These are phyloP conservation scores for Metschnikowia orientalis DNA, from an alignment of 805 yeast genomes.

Conservation along the genomic window DNA sequence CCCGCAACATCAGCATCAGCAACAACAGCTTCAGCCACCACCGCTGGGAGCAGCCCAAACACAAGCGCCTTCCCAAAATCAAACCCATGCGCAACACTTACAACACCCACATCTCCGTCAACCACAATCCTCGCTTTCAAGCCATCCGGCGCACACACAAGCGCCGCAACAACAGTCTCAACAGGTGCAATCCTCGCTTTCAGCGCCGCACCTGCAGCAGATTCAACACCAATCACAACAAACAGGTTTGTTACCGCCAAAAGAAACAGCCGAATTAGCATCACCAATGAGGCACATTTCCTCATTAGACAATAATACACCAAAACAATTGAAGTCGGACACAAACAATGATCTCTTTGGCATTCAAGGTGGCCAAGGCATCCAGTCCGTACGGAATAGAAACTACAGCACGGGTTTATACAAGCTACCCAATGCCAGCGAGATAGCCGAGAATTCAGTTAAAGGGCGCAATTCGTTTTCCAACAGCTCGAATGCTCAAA, in stretches of 20 bases:
- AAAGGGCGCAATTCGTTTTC: slow-evolving; percentile 8
- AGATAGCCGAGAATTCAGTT: slow-evolving; percentile 1
- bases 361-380: not conserved
- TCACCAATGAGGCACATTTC: slow-evolving; percentile 28
- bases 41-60: slow-evolving; percentile 8
- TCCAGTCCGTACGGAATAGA: slow-evolving; percentile 1
- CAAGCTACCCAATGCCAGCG: slow-evolving; percentile 1
- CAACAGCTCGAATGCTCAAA: slow-evolving; percentile 13
- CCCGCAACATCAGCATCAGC: slow-evolving; percentile 4
- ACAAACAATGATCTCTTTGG: slow-evolving; percentile 2
- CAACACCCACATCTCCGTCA: too few species aligned
- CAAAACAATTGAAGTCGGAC: slow-evolving; percentile 29
- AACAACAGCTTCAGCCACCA: slow-evolving; percentile 8
- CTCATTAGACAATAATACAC: slow-evolving; percentile 22
- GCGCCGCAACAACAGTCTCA: slow-evolving; percentile 1
- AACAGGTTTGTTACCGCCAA: slow-evolving; percentile 13
- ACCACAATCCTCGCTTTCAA: too few species aligned
- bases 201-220: slow-evolving; percentile 8
- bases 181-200: slow-evolving; percentile 7
- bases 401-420: slow-evolving; percentile 1
- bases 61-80: slow-evolving; percentile 7
- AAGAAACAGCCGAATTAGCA: slow-evolving; percentile 40
- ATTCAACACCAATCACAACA: slow-evolving; percentile 8
- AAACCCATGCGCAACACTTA: too few species aligned
- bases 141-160: too few species aligned